Conservation (phyloP, 192 early-diverging fungal species). For the Gryganskiella cystojenkinii region DNA sequence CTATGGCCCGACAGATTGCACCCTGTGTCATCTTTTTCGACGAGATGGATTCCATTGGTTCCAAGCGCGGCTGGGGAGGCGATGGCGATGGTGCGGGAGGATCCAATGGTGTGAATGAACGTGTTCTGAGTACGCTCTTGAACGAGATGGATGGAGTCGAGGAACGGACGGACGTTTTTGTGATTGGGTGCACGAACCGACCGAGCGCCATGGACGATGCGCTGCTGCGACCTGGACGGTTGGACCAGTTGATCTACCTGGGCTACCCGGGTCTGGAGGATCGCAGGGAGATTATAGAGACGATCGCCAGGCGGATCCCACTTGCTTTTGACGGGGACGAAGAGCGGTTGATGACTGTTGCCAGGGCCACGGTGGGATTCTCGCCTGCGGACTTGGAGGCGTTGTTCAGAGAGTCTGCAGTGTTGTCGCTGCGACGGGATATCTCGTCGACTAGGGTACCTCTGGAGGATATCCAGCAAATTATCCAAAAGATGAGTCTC, state of each 20-base stretch:
- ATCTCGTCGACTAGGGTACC: conserved; percentile 19
- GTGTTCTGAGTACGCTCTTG: conserved; percentile 91
- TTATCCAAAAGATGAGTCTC: conserved; percentile 20
- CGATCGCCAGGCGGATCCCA: conserved; percentile 68
- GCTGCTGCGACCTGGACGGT: conserved; percentile 80
- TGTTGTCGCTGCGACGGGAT: conserved; percentile 33
- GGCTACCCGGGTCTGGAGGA: conserved; percentile 66
- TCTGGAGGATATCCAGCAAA: conserved; percentile 20
- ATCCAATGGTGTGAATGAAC: conserved; percentile 85
- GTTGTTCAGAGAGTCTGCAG: conserved; percentile 59
- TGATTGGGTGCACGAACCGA: conserved; percentile 93
- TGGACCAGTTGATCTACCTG: conserved; percentile 88
- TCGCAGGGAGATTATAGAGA: conserved; percentile 75
- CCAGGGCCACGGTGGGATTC: conserved; percentile 69
- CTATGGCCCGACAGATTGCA: conserved; percentile 81
- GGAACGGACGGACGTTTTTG: conserved; percentile 81
- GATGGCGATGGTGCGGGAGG: conserved; percentile 66
- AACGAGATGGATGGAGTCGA: conserved; percentile 99
- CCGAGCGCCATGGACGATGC: conserved; percentile 91
- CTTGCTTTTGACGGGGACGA: conserved; percentile 63
- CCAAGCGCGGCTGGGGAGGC: conserved; percentile 71
- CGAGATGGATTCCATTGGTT: conserved; percentile 91
- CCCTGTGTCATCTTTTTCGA: conserved; percentile 96
- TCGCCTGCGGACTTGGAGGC: conserved; percentile 83
- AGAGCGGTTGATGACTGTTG: conserved; percentile 55